These are phyloP conservation scores for Ceratobasidium sp. DNA, from an alignment of 1,284 basidiomycete species.

Conservation along the genomic window DNA sequence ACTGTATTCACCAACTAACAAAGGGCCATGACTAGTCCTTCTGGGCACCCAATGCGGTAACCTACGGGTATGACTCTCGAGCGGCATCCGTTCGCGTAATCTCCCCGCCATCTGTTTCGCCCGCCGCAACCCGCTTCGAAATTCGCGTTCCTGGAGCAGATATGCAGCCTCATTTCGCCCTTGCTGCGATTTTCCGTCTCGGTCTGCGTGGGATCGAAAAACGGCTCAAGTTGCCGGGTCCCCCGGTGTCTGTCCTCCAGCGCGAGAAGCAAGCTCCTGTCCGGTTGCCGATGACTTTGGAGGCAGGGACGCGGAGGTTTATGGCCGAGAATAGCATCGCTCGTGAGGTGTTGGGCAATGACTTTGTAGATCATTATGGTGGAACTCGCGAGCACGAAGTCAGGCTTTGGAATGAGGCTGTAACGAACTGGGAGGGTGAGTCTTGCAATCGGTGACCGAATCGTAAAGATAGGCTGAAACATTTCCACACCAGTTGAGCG, in stretches of 20 bases:
- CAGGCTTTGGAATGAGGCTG: constrained; percentile 84
- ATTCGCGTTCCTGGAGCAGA: constrained; percentile 96
- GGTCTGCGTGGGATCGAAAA: constrained; percentile 89
- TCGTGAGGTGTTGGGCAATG: constrained; percentile 85
- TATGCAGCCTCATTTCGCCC: constrained; percentile 87
- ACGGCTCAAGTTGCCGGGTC: constrained; percentile 72
- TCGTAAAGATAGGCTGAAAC: constrained; percentile 23
- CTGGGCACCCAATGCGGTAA: constrained; percentile 94
- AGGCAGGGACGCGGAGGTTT: constrained; percentile 82
- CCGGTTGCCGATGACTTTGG: constrained; percentile 76
- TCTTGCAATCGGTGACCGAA: neutral
- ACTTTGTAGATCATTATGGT: constrained; percentile 92
- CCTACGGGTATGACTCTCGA: constrained; percentile 95
- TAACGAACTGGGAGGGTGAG: constrained; percentile 94
- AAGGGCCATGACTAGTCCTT: constrained; percentile 61
- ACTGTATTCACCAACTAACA: neutral
- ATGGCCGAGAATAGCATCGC: constrained; percentile 82
- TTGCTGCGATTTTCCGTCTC: constrained; percentile 86
- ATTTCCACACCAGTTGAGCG: constrained; percentile 70
- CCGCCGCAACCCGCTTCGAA: constrained; percentile 86
- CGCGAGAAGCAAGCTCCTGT: constrained; percentile 38
- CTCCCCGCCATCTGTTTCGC: constrained; percentile 85
- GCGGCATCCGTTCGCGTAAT: constrained; percentile 92
- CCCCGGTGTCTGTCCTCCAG: constrained; percentile 71
- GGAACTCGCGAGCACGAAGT: constrained; percentile 93